A percentile compares a stretch with the other conserved stretches of the same genome.
Conservation (phyloP, 768 basidiomycete species). For the Hypsizygus marmoreus region DNA sequence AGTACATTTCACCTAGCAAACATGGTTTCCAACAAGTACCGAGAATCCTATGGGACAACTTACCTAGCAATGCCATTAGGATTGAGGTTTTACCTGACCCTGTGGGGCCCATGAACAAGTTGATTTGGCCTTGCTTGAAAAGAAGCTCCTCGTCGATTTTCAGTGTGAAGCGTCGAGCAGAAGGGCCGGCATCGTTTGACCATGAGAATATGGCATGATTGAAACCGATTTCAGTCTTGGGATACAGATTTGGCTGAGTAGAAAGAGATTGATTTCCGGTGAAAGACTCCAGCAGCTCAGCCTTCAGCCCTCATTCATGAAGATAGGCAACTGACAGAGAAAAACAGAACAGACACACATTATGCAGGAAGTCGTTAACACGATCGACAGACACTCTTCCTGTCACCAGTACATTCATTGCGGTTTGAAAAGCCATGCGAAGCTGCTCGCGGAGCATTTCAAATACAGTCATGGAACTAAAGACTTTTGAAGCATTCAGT, state of each 20-base stretch:
- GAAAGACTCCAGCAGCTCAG: conserved; percentile 48
- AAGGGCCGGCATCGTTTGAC: conserved; percentile 36
- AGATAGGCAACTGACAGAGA: not conserved
- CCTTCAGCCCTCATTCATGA: conserved; percentile 22
- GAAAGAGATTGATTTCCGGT: conserved; percentile 18
- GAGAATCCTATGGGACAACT: not conserved
- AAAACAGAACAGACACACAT: conserved; percentile 28
- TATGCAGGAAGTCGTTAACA: conserved; percentile 38
- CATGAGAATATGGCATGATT: conserved; percentile 56
- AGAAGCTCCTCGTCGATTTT: conserved; percentile 50
- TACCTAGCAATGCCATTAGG: conserved; percentile 61
- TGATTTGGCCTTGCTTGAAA: conserved; percentile 53
- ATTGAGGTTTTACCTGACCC: conserved; percentile 63
- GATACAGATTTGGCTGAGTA: conserved; percentile 6
- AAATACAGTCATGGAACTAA: conserved; percentile 60
- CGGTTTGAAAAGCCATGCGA: conserved; percentile 30
- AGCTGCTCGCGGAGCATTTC: conserved; percentile 56
- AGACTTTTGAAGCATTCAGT: conserved; percentile 42
- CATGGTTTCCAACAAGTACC: too few relatives aligned
- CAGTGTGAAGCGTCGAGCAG: conserved; percentile 49
- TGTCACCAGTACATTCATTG: conserved; percentile 19
- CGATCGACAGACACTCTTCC: conserved; percentile 69
- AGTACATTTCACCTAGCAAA: conserved; percentile 64
- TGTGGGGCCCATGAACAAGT: conserved; percentile 61
- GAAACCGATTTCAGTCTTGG: conserved; percentile 46